A percentile compares a stretch with the other conserved stretches of the same genome.
Conservation (phyloP, 495 filamentous ascomycete genomes). For the Penicillium chermesinum region DNA sequence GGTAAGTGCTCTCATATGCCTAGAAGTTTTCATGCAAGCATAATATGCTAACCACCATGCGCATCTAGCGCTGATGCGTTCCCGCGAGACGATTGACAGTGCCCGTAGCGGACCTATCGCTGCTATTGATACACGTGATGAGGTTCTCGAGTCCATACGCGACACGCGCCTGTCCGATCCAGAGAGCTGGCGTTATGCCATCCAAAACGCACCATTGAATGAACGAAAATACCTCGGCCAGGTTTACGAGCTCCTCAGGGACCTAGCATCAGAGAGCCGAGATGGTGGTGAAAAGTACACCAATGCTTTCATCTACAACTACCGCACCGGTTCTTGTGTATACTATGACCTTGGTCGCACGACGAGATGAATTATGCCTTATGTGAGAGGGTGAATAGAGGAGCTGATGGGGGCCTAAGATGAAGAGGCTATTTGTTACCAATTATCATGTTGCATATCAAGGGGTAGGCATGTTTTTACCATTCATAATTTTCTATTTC, state of each 20-base stretch:
- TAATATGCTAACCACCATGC: conserved; percentile 9
- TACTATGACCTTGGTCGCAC: conserved; percentile 62
- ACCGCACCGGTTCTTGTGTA: conserved; percentile 66
- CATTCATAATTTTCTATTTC: no score
- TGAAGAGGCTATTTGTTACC: not conserved
- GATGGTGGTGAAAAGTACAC: conserved; percentile 39
- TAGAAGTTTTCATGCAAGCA: not conserved
- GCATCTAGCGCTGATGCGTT: conserved; percentile 52
- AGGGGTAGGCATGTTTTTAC: no score
- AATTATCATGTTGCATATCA: not conserved
- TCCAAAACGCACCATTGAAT: conserved; percentile 67
- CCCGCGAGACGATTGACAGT: conserved; percentile 56
- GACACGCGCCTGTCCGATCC: conserved; percentile 71
- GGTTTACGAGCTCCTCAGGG: conserved; percentile 70
- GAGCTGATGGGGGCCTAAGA: not conserved
- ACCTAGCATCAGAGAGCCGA: conserved; percentile 50
- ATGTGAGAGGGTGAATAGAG: not conserved
- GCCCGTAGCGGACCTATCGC: conserved; percentile 73
- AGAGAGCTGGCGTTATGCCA: conserved; percentile 80
- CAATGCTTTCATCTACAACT: conserved; percentile 80
- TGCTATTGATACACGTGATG: conserved; percentile 84
- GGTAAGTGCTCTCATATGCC: conserved; percentile 29
- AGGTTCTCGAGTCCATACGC: conserved; percentile 73
- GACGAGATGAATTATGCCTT: conserved; percentile 16
- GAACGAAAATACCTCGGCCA: conserved; percentile 87